Percentiles rank a stretch among this genome's conserved stretches.
Conservation (phyloP, 371 early-diverging fungal genomes). For the Apophysomyces sp. region DNA sequence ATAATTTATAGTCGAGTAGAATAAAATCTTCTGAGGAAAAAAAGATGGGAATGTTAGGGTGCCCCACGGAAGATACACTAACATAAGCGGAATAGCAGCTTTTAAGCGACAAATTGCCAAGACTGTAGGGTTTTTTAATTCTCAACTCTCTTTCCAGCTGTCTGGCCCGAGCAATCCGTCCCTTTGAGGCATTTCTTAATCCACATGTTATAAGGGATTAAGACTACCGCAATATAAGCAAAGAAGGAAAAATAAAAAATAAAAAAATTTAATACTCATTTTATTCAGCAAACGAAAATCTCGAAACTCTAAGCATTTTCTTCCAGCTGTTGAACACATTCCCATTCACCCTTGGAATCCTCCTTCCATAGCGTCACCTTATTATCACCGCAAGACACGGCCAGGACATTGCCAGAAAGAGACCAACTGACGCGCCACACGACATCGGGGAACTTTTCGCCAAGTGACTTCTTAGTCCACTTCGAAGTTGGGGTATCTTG, state of each 20-base stretch:
- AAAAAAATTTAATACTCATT: not conserved
- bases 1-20: no score
- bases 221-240: no score
- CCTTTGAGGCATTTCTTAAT: no score
- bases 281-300: not conserved
- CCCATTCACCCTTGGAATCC: slow-evolving; percentile 90
- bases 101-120: no score
- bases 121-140: no score
- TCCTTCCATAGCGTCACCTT: slow-evolving; percentile 96
- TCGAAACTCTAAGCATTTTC: slow-evolving; percentile 51
- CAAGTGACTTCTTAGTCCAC: slow-evolving; percentile 76
- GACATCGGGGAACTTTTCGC: slow-evolving; percentile 91
- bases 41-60: no score
- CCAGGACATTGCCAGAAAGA: slow-evolving; percentile 90
- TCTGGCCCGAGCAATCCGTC: no score
- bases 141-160: no score
- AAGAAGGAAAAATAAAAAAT: not conserved
- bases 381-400: slow-evolving; percentile 96
- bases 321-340: slow-evolving; percentile 74
- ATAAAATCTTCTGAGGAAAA: no score
- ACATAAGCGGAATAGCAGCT: no score
- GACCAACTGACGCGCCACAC: slow-evolving; percentile 99
- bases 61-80: no score
- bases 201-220: no score
- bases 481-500: slow-evolving; percentile 70